Percentiles rank a stretch among this genome's conserved stretches.
Evolutionary conservation across 495 filamentous ascomycete genomes (phyloP).

Genomic region (Trichoderma parareesei): DNA sequence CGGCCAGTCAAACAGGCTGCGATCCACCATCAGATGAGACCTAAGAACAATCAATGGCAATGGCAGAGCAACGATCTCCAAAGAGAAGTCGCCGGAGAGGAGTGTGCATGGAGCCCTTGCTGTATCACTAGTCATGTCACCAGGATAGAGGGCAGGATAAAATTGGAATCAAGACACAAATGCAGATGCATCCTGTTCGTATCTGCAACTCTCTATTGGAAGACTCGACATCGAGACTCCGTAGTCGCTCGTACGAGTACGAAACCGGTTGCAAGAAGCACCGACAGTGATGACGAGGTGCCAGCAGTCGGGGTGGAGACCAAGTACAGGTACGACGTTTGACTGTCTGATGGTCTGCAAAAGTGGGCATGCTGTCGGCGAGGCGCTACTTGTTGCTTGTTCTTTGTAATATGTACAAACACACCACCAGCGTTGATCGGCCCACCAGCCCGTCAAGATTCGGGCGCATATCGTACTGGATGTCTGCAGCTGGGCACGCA

Average conservation of each 20-base stretch:
- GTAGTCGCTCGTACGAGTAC: neutral
- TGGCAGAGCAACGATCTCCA: neutral
- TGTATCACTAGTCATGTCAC: too few relatives aligned
- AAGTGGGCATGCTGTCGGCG: too few relatives aligned
- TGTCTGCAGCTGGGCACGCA: neutral
- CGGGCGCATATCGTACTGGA: neutral
- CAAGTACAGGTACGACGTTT: neutral
- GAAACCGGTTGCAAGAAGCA: neutral
- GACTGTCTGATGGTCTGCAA: too few relatives aligned
- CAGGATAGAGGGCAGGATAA: too few relatives aligned
- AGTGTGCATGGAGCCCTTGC: too few relatives aligned
- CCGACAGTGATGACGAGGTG: neutral
- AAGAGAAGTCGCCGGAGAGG: neutral
- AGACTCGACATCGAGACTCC: neutral
- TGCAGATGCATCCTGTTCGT: neutral
- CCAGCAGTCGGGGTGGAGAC: conserved; percentile 1
- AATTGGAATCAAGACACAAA: neutral
- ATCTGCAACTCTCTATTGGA: neutral
- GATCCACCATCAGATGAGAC: neutral
- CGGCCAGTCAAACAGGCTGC: neutral
- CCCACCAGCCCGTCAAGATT: neutral
- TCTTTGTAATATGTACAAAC: too few relatives aligned
- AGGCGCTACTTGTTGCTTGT: too few relatives aligned
- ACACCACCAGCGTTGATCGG: neutral
- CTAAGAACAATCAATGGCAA: neutral